Base-by-base conservation (phyloP, 768 basidiomycete genomes). In the Infundibulicybe gibba region DNA sequence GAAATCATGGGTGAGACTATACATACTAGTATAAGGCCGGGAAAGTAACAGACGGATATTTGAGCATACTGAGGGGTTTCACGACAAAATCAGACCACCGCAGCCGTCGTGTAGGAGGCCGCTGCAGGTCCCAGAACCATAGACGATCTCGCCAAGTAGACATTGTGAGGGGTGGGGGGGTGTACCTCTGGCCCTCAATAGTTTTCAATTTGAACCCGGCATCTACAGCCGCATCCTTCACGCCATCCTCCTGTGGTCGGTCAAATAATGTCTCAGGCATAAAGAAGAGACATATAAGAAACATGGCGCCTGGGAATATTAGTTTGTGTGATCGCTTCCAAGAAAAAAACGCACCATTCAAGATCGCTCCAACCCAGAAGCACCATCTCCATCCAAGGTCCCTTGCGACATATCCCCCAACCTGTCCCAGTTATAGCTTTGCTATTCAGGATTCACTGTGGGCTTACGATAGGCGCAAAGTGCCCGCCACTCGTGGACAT, bases 261-360 rank as follows among this genome's bases (percentile, higher is more conserved):
- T 65, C 59, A 50, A 65, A 73, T 10, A 71, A 45, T 1, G 73
- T 75, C 54, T 75, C 73, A 6, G 73, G 73, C 54, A 72, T 61
- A 25, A 68, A 60, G 46, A 71, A 61, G 16, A 70, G 43, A 44
- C 65, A 65, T 15, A 69, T 49, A n/a, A 63, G 30, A 34, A 72
- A 63, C 57, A 70, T 61, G 6, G 42, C 42, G 15, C 64, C 57
- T 53, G 25, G 14, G 39, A 16, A 13, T 10, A 40, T 12, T 20
- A 42, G 14, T 17, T 45, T 30, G 14, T n/a, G 42, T 19, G 3
- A 9, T 16, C 20, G 41, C 9, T 34, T 15, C n/a, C 9, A 17
- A 13, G 14, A 25, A 6, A 30, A 14, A 19, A 5, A 39, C 47
- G 49, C 41, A 52, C 62, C 68, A 50, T 72, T 67, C n/a, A 71